phyloP scores from a whole-genome alignment of 2,329 filamentous ascomycete genomes.

The Zymoseptoria pseudotritici region DNA sequence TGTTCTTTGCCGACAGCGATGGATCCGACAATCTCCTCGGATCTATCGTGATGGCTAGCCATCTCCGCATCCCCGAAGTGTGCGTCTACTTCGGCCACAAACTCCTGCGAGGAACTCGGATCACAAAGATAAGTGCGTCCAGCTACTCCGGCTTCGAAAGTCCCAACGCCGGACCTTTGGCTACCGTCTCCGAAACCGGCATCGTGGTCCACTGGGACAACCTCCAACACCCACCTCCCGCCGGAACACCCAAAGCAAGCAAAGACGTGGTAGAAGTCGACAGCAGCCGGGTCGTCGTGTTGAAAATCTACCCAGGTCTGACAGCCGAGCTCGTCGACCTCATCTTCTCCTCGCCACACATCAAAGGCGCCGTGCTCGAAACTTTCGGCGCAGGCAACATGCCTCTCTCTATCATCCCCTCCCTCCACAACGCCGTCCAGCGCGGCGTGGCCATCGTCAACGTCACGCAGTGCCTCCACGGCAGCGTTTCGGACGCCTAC shows the following conservation, averaged over 20 bases:
- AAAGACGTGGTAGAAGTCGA: conserved; percentile 49
- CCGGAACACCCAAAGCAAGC: conserved; percentile 1
- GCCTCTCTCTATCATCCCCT: conserved; percentile 72
- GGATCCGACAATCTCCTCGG: conserved; percentile 85
- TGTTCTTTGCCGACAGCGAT: conserved; percentile 84
- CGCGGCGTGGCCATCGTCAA: conserved; percentile 83
- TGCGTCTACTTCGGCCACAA: conserved; percentile 91
- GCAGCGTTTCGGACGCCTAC: conserved; percentile 34
- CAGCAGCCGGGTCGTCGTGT: conserved; percentile 80
- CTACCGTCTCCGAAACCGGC: conserved; percentile 56
- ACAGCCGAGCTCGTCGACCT: conserved; percentile 83
- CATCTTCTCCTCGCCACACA: conserved; percentile 59
- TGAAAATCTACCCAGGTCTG: conserved; percentile 88
- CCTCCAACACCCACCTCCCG: conserved; percentile 45
- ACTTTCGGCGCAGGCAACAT: conserved; percentile 92
- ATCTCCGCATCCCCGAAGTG: conserved; percentile 88
- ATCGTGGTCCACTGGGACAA: conserved; percentile 37
- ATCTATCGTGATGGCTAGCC: conserved; percentile 81
- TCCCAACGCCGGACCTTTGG: conserved; percentile 78
- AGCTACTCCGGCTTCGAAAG: conserved; percentile 82
- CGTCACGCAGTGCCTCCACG: conserved; percentile 67
- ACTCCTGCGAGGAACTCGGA: conserved; percentile 79
- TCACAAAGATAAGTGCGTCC: conserved; percentile 80
- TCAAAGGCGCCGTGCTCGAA: conserved; percentile 78
- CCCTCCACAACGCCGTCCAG: conserved; percentile 57